These are phyloP conservation scores for Penicillium sp. DNA, from an alignment of 2,329 filamentous ascomycete genomes.

Conservation along the genomic window DNA sequence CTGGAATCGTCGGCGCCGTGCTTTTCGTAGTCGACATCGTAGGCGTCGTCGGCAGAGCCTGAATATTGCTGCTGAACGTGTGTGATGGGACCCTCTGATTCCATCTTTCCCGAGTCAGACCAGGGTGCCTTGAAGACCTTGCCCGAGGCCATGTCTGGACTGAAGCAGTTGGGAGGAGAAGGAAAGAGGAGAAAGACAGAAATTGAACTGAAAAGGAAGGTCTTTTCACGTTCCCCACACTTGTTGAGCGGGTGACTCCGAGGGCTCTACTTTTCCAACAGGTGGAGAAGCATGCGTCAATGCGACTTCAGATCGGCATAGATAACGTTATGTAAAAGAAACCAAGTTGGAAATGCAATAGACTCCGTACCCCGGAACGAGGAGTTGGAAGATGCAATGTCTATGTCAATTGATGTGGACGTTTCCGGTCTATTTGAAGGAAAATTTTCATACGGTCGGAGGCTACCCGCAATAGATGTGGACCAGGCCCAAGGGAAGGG, in stretches of 20 bases:
- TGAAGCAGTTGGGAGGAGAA: background rate
- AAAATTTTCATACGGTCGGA: background rate
- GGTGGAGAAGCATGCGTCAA: slow-evolving; percentile 1
- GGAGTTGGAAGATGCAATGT: background rate
- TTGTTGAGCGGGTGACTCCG: background rate
- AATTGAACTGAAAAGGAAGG: slow-evolving; percentile 9
- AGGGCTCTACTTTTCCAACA: background rate
- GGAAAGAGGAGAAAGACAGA: slow-evolving; percentile 1
- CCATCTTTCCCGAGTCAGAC: slow-evolving; percentile 22
- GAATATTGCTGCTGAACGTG: slow-evolving; percentile 16
- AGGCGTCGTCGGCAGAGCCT: slow-evolving; percentile 1
- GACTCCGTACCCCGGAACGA: background rate
- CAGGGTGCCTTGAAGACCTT: background rate
- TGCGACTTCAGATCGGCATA: background rate
- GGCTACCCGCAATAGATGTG: slow-evolving; percentile 1
- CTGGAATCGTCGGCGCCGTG: slow-evolving; percentile 49
- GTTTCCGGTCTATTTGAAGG: background rate
- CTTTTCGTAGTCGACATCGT: slow-evolving; percentile 38
- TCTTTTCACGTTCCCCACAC: slow-evolving; percentile 1
- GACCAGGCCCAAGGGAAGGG: background rate
- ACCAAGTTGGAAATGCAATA: background rate
- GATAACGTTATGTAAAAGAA: background rate
- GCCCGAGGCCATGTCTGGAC: slow-evolving; percentile 25
- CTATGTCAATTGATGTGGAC: background rate
- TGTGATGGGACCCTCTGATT: slow-evolving; percentile 21